Conservation (phyloP, 164 flowering plant genomes). For the Amborella trichopoda region DNA sequence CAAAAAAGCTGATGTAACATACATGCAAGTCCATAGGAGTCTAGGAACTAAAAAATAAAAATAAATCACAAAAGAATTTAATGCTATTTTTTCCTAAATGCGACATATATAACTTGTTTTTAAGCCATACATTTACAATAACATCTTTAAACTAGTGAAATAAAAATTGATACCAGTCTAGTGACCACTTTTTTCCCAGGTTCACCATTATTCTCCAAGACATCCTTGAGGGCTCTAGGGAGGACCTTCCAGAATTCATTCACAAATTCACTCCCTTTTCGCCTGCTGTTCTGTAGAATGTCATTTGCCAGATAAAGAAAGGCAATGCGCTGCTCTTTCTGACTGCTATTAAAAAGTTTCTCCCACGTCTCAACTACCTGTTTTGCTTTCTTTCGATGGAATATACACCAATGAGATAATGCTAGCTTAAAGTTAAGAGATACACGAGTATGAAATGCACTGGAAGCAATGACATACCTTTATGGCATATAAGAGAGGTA, state of each 20-base stretch:
- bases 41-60: no score
- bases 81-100: no score
- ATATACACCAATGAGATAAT: constrained; percentile 95
- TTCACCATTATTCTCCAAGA: constrained; percentile 63
- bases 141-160: no score
- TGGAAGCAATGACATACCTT: no score
- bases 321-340: constrained; percentile 56
- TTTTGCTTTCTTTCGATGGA: constrained; percentile 80
- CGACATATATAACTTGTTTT: no score
- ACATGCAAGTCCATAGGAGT: no score
- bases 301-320: constrained; percentile 94
- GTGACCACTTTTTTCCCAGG: constrained; percentile 64
- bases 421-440: constrained; percentile 55
- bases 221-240: constrained; percentile 73
- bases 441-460: no score
- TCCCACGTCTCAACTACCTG: constrained; percentile 85
- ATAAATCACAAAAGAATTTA: no score
- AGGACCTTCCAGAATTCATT: constrained; percentile 92
- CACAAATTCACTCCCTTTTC: constrained; percentile 92
- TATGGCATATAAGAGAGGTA: no score
- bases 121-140: no score
- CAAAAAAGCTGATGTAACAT: no score
- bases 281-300: constrained; percentile 90
- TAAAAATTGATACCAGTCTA: constrained; percentile 55
- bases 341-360: constrained; percentile 60